Conservation (phyloP, 2,329 filamentous ascomycete species). For the Verticillium dahliae region DNA sequence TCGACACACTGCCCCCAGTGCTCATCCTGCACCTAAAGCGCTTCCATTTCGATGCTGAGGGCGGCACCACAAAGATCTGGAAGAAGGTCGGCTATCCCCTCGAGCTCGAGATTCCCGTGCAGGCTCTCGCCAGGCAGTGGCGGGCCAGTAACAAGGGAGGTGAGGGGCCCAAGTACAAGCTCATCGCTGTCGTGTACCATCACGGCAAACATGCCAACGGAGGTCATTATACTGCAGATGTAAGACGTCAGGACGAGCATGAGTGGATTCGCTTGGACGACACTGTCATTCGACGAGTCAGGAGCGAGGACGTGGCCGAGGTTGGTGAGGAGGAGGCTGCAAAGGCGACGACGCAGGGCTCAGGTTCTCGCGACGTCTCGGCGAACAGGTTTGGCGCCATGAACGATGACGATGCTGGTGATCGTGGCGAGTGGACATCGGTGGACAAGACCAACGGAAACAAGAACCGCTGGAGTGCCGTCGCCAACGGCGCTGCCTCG, state of each 20-base stretch:
- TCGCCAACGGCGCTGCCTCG: slow-evolving; percentile 51
- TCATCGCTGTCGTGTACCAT: slow-evolving; percentile 91
- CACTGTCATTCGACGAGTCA: slow-evolving; percentile 78
- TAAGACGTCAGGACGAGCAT: slow-evolving; percentile 84
- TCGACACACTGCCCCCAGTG: slow-evolving; percentile 84
- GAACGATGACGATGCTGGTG: slow-evolving; percentile 59
- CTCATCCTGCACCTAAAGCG: slow-evolving; percentile 94
- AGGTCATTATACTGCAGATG: slow-evolving; percentile 97
- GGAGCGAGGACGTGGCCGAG: slow-evolving; percentile 83
- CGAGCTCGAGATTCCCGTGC: slow-evolving; percentile 86
- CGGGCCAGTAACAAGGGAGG: slow-evolving; percentile 58
- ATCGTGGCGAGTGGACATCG: slow-evolving; percentile 77
- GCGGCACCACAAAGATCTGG: slow-evolving; percentile 94
- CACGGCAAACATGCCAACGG: slow-evolving; percentile 95
- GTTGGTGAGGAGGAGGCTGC: slow-evolving; percentile 71
- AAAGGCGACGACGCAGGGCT: slow-evolving; percentile 61
- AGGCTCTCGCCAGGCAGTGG: slow-evolving; percentile 75
- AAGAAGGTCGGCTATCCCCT: slow-evolving; percentile 95
- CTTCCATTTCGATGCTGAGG: slow-evolving; percentile 88
- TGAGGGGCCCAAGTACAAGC: slow-evolving; percentile 74
- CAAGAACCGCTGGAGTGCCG: slow-evolving; percentile 59
- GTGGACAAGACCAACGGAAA: slow-evolving; percentile 57
- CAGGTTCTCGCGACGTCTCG: slow-evolving; percentile 27
- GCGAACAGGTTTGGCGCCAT: slow-evolving; percentile 71
- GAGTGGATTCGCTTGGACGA: slow-evolving; percentile 98